These are phyloP conservation scores for Hypoxylon cercidicola DNA, from an alignment of 495 filamentous ascomycete genomes.

Conservation along the genomic window DNA sequence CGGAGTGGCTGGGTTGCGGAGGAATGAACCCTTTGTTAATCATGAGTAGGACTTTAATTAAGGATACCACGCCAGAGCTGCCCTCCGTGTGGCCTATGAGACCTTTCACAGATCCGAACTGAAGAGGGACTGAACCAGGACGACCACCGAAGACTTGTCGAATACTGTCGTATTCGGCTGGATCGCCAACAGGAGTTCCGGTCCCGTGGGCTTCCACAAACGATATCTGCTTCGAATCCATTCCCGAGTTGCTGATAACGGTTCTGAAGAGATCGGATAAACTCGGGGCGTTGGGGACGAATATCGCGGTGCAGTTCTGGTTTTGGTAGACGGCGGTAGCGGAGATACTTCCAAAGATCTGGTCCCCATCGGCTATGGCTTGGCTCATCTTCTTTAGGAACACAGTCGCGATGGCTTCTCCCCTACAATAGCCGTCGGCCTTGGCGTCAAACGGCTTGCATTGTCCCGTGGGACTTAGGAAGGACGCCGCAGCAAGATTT, in stretches of 20 bases:
- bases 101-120: slow-evolving; percentile 55
- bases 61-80: slow-evolving; percentile 51
- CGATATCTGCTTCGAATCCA: slow-evolving; percentile 18
- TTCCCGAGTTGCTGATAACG: slow-evolving; percentile 2
- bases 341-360: slow-evolving; percentile 63
- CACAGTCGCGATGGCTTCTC: slow-evolving; percentile 61
- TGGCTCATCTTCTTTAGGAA: slow-evolving; percentile 61
- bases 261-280: slow-evolving; percentile 39
- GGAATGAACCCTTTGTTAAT: slow-evolving; percentile 54
- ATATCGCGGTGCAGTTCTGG: slow-evolving; percentile 42
- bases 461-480: slow-evolving; percentile 50
- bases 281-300: slow-evolving; percentile 47
- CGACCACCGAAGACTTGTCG: slow-evolving; percentile 43
- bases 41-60: slow-evolving; percentile 61
- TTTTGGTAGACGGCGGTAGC: slow-evolving; percentile 58
- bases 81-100: slow-evolving; percentile 61
- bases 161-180: slow-evolving; percentile 40
- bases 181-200: slow-evolving; percentile 55
- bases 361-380: slow-evolving; percentile 54
- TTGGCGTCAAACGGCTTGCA: slow-evolving; percentile 50
- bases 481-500: slow-evolving; percentile 47
- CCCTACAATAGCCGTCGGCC: slow-evolving; percentile 68
- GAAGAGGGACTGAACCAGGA: slow-evolving; percentile 35
- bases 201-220: slow-evolving; percentile 55
- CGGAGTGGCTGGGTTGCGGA: slow-evolving; percentile 53